Percentiles rank a stretch among this genome's conserved stretches.
phyloP scores from a whole-genome alignment of 768 basidiomycete genomes.

The Fomitopsis pulvina region DNA sequence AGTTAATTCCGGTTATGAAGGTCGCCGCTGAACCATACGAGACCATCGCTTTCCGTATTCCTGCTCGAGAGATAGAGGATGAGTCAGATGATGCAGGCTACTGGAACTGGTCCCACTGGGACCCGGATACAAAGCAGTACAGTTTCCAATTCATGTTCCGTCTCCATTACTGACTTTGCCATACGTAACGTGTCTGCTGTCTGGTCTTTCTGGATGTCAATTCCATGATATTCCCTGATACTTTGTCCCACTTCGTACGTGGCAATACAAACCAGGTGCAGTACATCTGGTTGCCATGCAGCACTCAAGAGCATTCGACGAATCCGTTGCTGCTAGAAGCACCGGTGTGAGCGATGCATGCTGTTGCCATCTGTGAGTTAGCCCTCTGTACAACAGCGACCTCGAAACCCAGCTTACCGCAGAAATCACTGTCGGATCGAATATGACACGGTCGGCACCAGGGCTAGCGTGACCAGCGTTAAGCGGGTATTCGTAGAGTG shows the following conservation, averaged over 20 bases:
- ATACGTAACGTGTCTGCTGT: not conserved
- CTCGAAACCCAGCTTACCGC: conserved; percentile 14
- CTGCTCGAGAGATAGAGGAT: conserved; percentile 94
- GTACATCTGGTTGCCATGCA: not conserved
- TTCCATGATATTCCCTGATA: no score
- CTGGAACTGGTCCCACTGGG: conserved; percentile 99
- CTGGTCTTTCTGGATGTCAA: no score
- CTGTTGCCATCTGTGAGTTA: conserved; percentile 3
- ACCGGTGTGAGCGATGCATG: conserved; percentile 19
- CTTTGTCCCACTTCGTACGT: no score
- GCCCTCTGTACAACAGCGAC: not conserved
- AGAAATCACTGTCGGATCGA: conserved; percentile 15
- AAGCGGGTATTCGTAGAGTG: conserved; percentile 21
- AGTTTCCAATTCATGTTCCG: conserved; percentile 98
- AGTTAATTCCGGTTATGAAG: conserved; percentile 31
- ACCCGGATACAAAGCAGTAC: conserved; percentile 97
- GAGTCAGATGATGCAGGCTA: conserved; percentile 85
- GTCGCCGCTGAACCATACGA: conserved; percentile 99
- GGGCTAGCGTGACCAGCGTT: conserved; percentile 18
- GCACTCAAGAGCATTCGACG: conserved; percentile 12
- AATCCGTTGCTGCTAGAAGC: conserved; percentile 13
- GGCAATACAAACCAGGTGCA: no score
- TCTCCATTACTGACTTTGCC: conserved; percentile 29
- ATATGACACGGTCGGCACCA: conserved; percentile 25
- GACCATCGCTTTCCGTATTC: conserved; percentile 98